phyloP scores from a whole-genome alignment of 192 early-diverging fungal species.

The Coemansia nantahalensis region DNA sequence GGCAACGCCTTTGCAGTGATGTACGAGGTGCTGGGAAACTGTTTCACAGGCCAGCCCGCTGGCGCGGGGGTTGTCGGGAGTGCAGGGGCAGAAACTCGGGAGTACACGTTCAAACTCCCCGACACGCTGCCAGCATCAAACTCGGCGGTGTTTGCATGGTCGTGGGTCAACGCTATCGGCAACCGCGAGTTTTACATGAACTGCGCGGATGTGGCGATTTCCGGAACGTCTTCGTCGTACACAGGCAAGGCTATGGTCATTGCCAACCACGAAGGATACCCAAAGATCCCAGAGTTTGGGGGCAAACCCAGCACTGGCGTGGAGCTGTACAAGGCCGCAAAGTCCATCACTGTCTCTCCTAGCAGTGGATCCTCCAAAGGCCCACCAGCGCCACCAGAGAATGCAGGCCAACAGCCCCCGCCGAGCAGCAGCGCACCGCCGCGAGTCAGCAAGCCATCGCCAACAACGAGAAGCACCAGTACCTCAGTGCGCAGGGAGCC shows the following conservation, averaged over 20 bases:
- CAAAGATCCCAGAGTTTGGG: slow-evolving; percentile 3
- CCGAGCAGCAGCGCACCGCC: no score
- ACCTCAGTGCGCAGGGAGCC: no score
- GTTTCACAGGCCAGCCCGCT: slow-evolving; percentile 24
- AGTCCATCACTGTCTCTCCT: no score
- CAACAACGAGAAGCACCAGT: no score
- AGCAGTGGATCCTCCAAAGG: no score
- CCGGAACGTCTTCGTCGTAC: slow-evolving; percentile 7
- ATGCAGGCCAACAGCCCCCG: no score
- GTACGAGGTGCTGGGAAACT: slow-evolving; percentile 36
- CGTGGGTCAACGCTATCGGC: slow-evolving; percentile 66
- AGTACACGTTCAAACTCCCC: slow-evolving; percentile 37
- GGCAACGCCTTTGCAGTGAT: slow-evolving; percentile 60
- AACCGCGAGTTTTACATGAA: slow-evolving; percentile 71
- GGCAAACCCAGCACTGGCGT: slow-evolving; percentile 5
- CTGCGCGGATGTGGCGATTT: slow-evolving; percentile 50
- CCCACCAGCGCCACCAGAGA: no score
- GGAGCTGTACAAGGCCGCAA: background rate
- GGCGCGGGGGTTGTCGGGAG: slow-evolving; percentile 40
- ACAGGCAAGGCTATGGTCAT: slow-evolving; percentile 22
- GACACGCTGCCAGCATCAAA: slow-evolving; percentile 27
- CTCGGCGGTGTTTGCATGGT: slow-evolving; percentile 57
- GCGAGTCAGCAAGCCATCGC: no score
- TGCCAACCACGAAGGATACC: slow-evolving; percentile 20
- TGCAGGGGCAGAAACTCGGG: no score